Evolutionary conservation across 805 yeast genomes (phyloP), one percentile per base, ranked within the genome.

Genomic region (Lipomyces lipofer): DNA sequence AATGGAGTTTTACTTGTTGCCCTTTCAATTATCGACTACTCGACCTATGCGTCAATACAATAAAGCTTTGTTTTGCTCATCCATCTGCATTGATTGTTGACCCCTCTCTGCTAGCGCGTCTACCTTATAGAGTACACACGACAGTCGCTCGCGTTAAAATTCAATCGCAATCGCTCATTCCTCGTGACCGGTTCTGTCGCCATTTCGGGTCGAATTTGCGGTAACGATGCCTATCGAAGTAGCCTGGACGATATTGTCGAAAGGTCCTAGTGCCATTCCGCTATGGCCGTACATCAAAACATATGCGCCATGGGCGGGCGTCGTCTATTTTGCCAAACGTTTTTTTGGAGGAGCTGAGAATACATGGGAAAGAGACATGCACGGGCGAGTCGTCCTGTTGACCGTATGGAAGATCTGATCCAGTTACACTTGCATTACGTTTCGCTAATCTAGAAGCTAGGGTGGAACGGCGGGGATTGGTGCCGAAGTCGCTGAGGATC

Each of bases 391-490:
- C 3, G 69, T 73, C 28, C 51, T 71, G 47, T 54, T 71, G 8
- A 75, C 75, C 13, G 62, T 58, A 46, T 13, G 62, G 24, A n/a
- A n/a, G n/a, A n/a, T n/a, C n/a, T n/a, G n/a, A n/a, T n/a, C n/a
- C n/a, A n/a, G n/a, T 8, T 21, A 15, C 10, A 15, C 8, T 30
- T 12, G n/a, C 3, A 9, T 10, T 15, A 15, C n/a, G 25, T n/a
- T n/a, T n/a, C n/a, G n/a, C 88, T 5, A 86, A 94, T 0, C n/a
- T 36, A 28, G 28, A 52, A 17, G 29, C 19, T 15, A 59, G 62
- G 99, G 99, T n/a, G 99, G 96, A 1, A 92, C 98, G 0, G 79
- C 95, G 1, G 97, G 98, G 0, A 68, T 89, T 56, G 99, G 99
- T 0, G 85, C 92, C 0, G 78, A 81, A 2, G 78, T 87, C 3